phyloP scores from a whole-genome alignment of 2,329 filamentous ascomycete genomes.

The Fonsecaea multimorphosa region DNA sequence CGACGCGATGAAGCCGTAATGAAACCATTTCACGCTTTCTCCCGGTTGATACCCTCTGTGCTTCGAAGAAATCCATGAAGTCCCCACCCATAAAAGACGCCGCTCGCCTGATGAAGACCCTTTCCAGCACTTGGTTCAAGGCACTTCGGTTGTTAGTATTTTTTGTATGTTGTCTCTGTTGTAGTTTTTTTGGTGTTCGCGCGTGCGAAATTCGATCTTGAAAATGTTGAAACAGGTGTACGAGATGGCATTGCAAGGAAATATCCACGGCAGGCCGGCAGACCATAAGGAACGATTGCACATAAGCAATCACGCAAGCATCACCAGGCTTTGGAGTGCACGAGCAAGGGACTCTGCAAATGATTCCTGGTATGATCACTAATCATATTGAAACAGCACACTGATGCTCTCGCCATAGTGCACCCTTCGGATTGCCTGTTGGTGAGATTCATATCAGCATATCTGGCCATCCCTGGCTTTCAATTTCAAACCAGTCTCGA shows the following conservation, averaged over 20 bases:
- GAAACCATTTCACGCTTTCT: neutral
- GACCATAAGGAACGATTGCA: neutral
- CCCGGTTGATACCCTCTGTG: neutral
- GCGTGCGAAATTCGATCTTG: neutral
- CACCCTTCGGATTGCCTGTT: constrained; percentile 82
- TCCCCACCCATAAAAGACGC: constrained; percentile 8
- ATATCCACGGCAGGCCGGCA: neutral
- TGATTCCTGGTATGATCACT: constrained; percentile 8
- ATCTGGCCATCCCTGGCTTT: neutral
- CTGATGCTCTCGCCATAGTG: constrained; percentile 98
- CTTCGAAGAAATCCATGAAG: neutral
- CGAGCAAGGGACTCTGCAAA: neutral
- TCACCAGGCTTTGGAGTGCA: neutral
- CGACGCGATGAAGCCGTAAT: neutral
- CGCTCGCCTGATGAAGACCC: constrained; percentile 30
- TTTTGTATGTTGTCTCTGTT: constrained; percentile 8
- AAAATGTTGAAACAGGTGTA: neutral
- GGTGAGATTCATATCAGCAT: neutral
- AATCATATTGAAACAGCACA: constrained; percentile 87
- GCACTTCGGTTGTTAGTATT: constrained; percentile 31
- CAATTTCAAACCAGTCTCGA: constrained; percentile 8
- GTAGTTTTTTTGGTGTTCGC: constrained; percentile 1
- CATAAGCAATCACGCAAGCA: neutral
- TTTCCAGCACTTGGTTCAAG: constrained; percentile 41
- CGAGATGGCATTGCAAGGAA: neutral